These are phyloP conservation scores for Trichoderma citrinoviride DNA, from an alignment of 2,329 filamentous ascomycete genomes.

Conservation along the genomic window DNA sequence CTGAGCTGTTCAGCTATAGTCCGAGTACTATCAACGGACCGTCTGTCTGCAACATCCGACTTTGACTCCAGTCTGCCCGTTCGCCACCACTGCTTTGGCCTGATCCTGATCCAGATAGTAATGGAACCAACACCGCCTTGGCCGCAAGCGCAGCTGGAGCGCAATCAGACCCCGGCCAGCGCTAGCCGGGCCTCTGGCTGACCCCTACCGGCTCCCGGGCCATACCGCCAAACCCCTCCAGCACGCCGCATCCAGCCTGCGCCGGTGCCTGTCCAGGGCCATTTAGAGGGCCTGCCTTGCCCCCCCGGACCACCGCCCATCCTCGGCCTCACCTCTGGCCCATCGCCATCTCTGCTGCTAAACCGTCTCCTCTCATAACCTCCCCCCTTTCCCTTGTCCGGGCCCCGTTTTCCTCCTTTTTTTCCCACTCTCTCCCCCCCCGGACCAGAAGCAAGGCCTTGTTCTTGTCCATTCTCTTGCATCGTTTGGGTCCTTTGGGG, in stretches of 20 bases:
- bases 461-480: too few relatives aligned
- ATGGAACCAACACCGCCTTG: conserved; percentile 17
- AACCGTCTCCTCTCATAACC: not conserved
- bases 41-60: not conserved
- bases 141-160: conserved; percentile 10
- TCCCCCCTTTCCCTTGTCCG: conserved; percentile 1
- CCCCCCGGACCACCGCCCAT: conserved; percentile 15
- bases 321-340: conserved; percentile 16
- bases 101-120: not conserved
- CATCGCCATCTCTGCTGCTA: not conserved
- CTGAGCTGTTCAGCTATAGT: too few relatives aligned
- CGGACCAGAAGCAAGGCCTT: not conserved
- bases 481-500: conserved; percentile 11
- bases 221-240: not conserved
- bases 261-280: conserved; percentile 3
- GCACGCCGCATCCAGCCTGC: conserved; percentile 13
- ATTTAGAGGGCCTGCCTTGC: not conserved
- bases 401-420: not conserved
- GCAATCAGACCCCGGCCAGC: conserved; percentile 15
- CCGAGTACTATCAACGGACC: too few relatives aligned
- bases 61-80: not conserved
- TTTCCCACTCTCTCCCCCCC: not conserved
- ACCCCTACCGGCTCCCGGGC: not conserved
- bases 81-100: not conserved
- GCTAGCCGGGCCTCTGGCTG: not conserved